A percentile compares a stretch with the other conserved stretches of the same genome.
Evolutionary conservation across 805 yeast species (phyloP).

Genomic region (Yarrowia sp.): DNA sequence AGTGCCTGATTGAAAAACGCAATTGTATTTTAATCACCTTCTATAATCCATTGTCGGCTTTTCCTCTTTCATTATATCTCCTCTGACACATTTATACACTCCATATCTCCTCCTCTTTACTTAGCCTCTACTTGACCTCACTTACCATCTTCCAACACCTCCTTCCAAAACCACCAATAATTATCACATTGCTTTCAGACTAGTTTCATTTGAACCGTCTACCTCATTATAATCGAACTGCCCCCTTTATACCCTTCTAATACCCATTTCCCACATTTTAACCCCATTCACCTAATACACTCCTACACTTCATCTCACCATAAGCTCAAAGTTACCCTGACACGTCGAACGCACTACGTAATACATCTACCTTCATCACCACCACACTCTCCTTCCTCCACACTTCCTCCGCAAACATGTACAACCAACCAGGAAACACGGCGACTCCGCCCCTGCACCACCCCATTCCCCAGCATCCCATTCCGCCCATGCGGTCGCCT

Average conservation of each 20-base stretch:
- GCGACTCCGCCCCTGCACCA: slow-evolving; percentile 43
- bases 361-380: not conserved
- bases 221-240: too few relatives aligned
- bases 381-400: not conserved
- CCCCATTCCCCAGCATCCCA: slow-evolving; percentile 46
- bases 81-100: too few relatives aligned
- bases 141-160: not conserved
- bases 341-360: not conserved
- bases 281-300: not conserved
- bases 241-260: too few relatives aligned
- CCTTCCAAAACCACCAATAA: not conserved
- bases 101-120: too few relatives aligned
- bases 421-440: slow-evolving; percentile 9
- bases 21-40: too few relatives aligned
- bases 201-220: too few relatives aligned
- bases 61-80: too few relatives aligned
- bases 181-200: too few relatives aligned
- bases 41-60: too few relatives aligned
- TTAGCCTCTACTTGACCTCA: too few relatives aligned
- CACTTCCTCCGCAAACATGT: not conserved
- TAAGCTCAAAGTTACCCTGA: slow-evolving; percentile 2
- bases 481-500: slow-evolving; percentile 40
- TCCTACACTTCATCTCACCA: not conserved
- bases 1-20: too few relatives aligned
- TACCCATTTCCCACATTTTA: too few relatives aligned